Base-by-base conservation (phyloP, 768 basidiomycete genomes). In the Calocera cornea region DNA sequence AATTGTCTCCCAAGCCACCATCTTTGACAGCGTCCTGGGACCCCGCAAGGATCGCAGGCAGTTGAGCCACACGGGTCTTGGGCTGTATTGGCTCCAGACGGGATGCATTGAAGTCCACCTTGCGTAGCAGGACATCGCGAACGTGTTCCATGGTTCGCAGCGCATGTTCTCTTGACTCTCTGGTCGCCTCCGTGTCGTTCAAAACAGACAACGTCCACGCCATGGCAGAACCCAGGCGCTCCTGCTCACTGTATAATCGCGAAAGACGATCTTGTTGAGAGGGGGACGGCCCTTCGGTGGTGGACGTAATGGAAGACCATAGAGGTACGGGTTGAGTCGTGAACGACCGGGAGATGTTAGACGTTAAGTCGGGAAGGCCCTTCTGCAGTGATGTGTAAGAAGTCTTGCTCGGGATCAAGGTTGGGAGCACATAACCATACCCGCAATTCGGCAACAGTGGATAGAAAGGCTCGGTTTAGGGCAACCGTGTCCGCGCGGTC, bases 391-490 rank as follows among this genome's bases (percentile, higher is more conserved):
- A 47, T 7, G 19, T 19, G 44, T 17, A 47, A 22, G 24, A 60
- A 27, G 7, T 47, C 5, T 5, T 8, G 19, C 11, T 5, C 2
- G 14, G 5, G 54, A 60, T 19, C 2, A 16, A 27, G 54, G 2
- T 29, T 60, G 14, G 54, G 16, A 8, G 11, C 10, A 41, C 11
- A 41, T 10, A 41, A 41, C 44, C 83, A 72, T 71, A 90, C 93
- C 77, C 83, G 86, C 41, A 89, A 77, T 75, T 90, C 90, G 3
- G 86, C 83, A 1, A 92, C 87, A 0, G 90, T 90, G 74, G 82
- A 89, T 83, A 88, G 84, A 22, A 92, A 78, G 0, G 88, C 89
- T 76, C 86, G 89, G 75, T 92, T 92, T 68, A 91, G 88, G n/a
- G 89, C 88, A 33, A 91, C 77, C 68, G 83, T 88, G 77, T 91